phyloP scores from a whole-genome alignment of 257 asterid species.

The Solanum raphanifolium region DNA sequence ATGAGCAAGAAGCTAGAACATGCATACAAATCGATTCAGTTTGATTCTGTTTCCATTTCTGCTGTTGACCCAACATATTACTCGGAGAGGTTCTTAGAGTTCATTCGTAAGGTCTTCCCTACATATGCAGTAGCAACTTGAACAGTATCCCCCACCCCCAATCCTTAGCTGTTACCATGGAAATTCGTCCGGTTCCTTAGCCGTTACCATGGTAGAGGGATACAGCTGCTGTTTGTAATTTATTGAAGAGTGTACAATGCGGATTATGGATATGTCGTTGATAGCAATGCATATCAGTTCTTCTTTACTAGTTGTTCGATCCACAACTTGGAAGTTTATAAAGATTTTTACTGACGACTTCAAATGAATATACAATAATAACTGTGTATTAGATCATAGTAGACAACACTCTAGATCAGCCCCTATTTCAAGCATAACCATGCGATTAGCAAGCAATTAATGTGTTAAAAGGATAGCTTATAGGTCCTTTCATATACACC shows the following conservation, averaged over 20 bases:
- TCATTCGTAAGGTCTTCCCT: slow-evolving; percentile 83
- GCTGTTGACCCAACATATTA: slow-evolving; percentile 90
- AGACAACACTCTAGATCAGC: neutral
- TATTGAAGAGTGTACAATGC: neutral
- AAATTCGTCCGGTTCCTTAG: neutral
- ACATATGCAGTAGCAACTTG: slow-evolving; percentile 17
- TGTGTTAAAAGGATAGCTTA: neutral
- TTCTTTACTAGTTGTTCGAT: neutral
- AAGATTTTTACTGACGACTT: neutral
- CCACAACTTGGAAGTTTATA: neutral
- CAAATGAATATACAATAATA: neutral
- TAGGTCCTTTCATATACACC: neutral
- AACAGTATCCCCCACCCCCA: neutral
- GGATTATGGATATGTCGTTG: neutral
- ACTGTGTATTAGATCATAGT: neutral
- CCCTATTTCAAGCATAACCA: neutral
- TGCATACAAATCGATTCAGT: slow-evolving; percentile 73
- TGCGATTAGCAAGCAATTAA: neutral
- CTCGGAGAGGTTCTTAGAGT: slow-evolving; percentile 70
- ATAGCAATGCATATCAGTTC: neutral
- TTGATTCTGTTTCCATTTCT: slow-evolving; percentile 74
- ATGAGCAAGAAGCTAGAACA: slow-evolving; percentile 79
- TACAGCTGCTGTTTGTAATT: neutral
- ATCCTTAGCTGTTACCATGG: neutral
- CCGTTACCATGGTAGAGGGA: neutral